Conservation (phyloP, 257 asterid species). For the Sherardia arvensis region DNA sequence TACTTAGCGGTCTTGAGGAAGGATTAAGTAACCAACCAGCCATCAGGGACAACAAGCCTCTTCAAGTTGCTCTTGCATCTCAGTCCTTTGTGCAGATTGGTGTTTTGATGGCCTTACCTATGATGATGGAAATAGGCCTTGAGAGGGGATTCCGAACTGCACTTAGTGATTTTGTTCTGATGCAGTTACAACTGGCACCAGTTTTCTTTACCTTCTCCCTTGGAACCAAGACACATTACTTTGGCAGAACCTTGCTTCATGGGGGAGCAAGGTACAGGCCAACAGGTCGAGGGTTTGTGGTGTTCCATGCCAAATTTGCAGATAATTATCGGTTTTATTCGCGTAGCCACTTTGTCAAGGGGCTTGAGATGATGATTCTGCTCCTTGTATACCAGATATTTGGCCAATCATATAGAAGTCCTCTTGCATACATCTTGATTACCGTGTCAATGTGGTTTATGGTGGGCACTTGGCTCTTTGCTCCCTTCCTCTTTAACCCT, state of each 20-base stretch:
- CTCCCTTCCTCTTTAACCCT: constrained; percentile 96
- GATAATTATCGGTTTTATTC: constrained; percentile 93
- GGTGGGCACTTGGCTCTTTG: constrained; percentile 98
- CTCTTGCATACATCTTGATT: constrained; percentile 68
- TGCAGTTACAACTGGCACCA: constrained; percentile 96
- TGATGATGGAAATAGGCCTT: constrained; percentile 97
- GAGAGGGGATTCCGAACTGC: constrained; percentile 95
- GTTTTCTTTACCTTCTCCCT: constrained; percentile 95
- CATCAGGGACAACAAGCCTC: constrained; percentile 52
- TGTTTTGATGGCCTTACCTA: constrained; percentile 93
- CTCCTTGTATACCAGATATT: constrained; percentile 79
- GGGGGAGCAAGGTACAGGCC: constrained; percentile 95
- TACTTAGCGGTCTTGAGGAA: constrained; percentile 86
- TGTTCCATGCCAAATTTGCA: constrained; percentile 94
- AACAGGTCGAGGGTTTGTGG: constrained; percentile 99
- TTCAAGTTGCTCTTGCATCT: constrained; percentile 89
- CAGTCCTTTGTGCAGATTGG: constrained; percentile 96
- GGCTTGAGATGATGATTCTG: constrained; percentile 77
- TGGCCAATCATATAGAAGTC: constrained; percentile 62
- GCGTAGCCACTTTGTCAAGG: constrained; percentile 95
- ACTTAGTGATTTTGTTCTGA: constrained; percentile 77
- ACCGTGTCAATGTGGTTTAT: constrained; percentile 95
- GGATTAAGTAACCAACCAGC: constrained; percentile 59
- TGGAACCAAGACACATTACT: constrained; percentile 91
- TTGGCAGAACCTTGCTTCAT: constrained; percentile 86